These are phyloP conservation scores for Cylindricascospora bacillispora DNA, from an alignment of 1,139 yeast species.

Conservation along the genomic window DNA sequence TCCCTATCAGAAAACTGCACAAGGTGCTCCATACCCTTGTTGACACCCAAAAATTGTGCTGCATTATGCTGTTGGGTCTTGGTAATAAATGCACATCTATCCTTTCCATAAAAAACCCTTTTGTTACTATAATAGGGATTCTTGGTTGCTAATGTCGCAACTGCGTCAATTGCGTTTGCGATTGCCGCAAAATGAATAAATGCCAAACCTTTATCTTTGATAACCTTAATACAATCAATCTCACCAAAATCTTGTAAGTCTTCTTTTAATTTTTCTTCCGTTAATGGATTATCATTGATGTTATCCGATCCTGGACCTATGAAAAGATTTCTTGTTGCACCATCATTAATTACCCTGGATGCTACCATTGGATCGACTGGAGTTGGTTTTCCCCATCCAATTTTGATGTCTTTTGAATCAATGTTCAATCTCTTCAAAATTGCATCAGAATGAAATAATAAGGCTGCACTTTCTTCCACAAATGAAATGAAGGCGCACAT, in stretches of 20 bases:
- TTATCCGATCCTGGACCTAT: constrained; percentile 39
- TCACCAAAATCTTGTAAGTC: constrained; percentile 69
- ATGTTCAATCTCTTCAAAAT: constrained; percentile 37
- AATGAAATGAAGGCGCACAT: constrained; percentile 43
- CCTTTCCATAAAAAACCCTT: constrained; percentile 77
- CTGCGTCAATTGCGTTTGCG: constrained; percentile 73
- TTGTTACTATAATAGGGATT: constrained; percentile 47
- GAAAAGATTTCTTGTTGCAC: constrained; percentile 86
- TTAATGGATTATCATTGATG: constrained; percentile 8
- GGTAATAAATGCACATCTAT: constrained; percentile 72
- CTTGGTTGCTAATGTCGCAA: constrained; percentile 46
- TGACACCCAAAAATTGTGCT: constrained; percentile 84
- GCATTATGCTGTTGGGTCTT: constrained; percentile 96
- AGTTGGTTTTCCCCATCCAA: constrained; percentile 73
- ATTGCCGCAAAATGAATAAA: constrained; percentile 81
- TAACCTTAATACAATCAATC: constrained; percentile 66
- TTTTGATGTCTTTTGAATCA: constrained; percentile 40
- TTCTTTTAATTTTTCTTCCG: constrained; percentile 44
- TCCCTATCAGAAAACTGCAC: constrained; percentile 60
- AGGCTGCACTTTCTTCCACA: constrained; percentile 39
- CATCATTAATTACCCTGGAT: constrained; percentile 67
- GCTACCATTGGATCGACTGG: constrained; percentile 57
- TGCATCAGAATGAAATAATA: constrained; percentile 48
- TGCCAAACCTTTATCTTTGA: constrained; percentile 68
- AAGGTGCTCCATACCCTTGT: constrained; percentile 79